Percentiles rank a stretch among this genome's conserved stretches.
These are phyloP conservation scores for Zasmidium angulare DNA, from an alignment of 2,329 filamentous ascomycete species.

Conservation along the genomic window DNA sequence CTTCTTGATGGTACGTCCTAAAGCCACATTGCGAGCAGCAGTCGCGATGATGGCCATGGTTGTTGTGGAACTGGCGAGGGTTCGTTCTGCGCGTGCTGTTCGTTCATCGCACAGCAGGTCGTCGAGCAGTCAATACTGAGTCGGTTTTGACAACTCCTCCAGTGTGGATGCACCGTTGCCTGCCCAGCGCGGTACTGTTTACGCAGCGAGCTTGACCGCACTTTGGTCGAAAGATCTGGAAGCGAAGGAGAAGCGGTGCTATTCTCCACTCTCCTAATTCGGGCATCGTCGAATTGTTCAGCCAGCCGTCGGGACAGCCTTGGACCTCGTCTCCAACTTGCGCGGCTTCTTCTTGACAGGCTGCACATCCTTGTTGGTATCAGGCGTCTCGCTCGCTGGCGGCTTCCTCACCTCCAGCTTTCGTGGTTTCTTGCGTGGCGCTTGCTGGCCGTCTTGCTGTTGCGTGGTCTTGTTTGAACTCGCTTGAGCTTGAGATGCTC, in stretches of 20 bases:
- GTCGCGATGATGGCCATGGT: conserved; percentile 23
- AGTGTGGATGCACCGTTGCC: not conserved
- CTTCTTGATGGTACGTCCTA: conserved; percentile 20
- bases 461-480: not conserved
- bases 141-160: not conserved
- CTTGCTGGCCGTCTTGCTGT: not conserved
- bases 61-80: too few species aligned
- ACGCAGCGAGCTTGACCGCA: too few species aligned
- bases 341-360: conserved; percentile 11
- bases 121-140: not conserved
- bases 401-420: conserved; percentile 16
- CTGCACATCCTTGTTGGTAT: not conserved
- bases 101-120: not conserved
- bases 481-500: not conserved
- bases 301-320: not conserved
- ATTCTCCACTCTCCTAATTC: not conserved
- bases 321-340: conserved; percentile 14
- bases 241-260: not conserved
- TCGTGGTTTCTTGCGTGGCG: conserved; percentile 17
- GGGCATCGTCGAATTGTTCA: not conserved
- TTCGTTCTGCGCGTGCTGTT: not conserved
- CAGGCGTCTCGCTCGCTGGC: conserved; percentile 2
- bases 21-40: conserved; percentile 22
- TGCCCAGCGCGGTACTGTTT: not conserved
- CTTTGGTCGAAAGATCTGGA: not conserved